These are phyloP conservation scores for Aaosphaeria arxii DNA, from an alignment of 2,329 filamentous ascomycete genomes.

Conservation along the genomic window DNA sequence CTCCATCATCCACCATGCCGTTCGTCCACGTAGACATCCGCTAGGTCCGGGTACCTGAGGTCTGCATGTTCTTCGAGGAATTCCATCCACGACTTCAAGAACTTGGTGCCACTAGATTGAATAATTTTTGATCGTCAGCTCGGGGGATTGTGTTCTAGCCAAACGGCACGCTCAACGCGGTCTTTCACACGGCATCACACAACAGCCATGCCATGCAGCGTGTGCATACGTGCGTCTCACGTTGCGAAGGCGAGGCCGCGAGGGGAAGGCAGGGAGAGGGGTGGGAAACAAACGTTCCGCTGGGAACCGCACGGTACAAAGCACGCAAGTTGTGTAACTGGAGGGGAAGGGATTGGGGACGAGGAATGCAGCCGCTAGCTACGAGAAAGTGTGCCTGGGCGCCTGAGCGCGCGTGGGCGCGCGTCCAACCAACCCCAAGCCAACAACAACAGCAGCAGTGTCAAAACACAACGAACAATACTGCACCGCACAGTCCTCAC, in stretches of 20 bases:
- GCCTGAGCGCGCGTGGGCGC: no score
- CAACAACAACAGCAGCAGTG: no score
- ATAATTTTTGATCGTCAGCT: neutral
- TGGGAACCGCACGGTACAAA: neutral
- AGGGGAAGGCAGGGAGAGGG: no score
- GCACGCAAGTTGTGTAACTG: no score
- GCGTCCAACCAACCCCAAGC: no score
- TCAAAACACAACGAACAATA: no score
- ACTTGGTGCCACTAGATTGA: conserved; percentile 68
- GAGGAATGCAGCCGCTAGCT: no score
- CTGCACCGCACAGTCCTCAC: no score
- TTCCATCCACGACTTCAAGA: conserved; percentile 87
- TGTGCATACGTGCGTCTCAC: conserved; percentile 1
- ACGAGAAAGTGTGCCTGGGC: no score
- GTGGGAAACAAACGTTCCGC: conserved; percentile 1
- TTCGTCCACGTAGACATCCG: conserved; percentile 41
- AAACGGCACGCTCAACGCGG: neutral
- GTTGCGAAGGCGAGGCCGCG: neutral
- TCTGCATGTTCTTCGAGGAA: conserved; percentile 89
- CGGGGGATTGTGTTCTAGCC: neutral
- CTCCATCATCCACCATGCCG: conserved; percentile 15
- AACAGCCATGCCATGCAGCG: conserved; percentile 2
- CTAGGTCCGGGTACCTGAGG: conserved; percentile 77
- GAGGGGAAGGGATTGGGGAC: no score
- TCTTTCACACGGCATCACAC: conserved; percentile 2